These are phyloP conservation scores for Bryum argenteum DNA, from an alignment of 225 moss, liverwort and hornwort genomes.

Conservation along the genomic window DNA sequence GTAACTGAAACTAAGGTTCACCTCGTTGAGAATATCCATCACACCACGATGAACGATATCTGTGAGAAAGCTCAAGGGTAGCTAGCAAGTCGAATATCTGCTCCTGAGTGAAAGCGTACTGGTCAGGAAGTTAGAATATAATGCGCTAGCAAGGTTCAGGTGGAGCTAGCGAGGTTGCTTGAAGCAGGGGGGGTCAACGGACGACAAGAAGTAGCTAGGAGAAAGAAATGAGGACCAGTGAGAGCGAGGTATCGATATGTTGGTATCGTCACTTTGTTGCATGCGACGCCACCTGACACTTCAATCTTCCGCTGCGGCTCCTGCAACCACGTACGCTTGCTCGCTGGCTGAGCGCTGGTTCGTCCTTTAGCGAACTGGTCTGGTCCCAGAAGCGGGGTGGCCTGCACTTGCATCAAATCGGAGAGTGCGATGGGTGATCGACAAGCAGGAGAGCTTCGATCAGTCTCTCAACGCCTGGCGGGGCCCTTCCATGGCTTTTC, in stretches of 20 bases:
- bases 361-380: background rate
- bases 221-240: slow-evolving; percentile 9
- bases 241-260: background rate
- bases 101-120: no score
- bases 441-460: background rate
- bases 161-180: background rate
- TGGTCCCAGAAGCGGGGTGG: slow-evolving; percentile 13
- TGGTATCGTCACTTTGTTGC: background rate
- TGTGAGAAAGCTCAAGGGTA: no score
- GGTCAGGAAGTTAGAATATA: no score
- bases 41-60: no score
- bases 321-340: background rate
- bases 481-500: background rate
- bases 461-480: background rate
- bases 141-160: background rate
- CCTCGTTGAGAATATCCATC: slow-evolving; percentile 28
- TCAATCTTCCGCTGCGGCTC: no score
- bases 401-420: background rate
- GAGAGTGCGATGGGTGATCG: slow-evolving; percentile 23
- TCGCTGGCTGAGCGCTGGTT: background rate
- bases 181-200: background rate
- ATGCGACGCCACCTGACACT: background rate
- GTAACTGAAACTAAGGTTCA: background rate
- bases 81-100: no score
- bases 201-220: slow-evolving; percentile 17